Evolutionary conservation across 768 basidiomycete species (phyloP).

Genomic region (Fistulinella prunicolor): DNA sequence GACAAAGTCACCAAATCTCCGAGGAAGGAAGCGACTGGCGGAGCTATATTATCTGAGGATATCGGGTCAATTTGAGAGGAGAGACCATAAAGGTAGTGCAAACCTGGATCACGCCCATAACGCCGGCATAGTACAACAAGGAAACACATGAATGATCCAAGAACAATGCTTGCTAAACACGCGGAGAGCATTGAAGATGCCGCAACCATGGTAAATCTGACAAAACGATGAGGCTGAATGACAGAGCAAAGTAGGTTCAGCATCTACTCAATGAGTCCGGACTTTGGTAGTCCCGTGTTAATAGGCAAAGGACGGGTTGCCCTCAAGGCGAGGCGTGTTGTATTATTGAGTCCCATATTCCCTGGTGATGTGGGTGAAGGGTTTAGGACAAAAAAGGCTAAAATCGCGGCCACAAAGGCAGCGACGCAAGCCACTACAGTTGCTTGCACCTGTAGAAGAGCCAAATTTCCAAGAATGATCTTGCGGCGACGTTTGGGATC

Average conservation of each 20-base stretch:
- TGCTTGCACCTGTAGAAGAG: constrained; percentile 91
- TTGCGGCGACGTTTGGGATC: constrained; percentile 54
- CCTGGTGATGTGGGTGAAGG: constrained; percentile 12
- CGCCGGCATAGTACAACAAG: constrained; percentile 77
- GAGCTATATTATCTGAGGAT: constrained; percentile 84
- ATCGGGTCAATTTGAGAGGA: not conserved
- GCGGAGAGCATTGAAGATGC: constrained; percentile 80
- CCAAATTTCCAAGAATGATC: constrained; percentile 78
- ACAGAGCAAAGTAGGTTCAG: not conserved
- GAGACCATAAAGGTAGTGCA: constrained; percentile 8
- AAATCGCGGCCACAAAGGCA: constrained; percentile 68
- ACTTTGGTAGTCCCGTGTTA: constrained; percentile 32
- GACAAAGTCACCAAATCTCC: constrained; percentile 91
- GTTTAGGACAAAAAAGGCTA: constrained; percentile 61
- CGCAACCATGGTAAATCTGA: constrained; percentile 73
- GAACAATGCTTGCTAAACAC: constrained; percentile 67
- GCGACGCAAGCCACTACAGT: constrained; percentile 86
- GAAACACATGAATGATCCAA: constrained; percentile 91
- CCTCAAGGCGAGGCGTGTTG: constrained; percentile 10
- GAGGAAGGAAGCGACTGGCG: constrained; percentile 88
- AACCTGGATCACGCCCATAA: constrained; percentile 82
- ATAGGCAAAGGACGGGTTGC: constrained; percentile 25
- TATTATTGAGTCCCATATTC: constrained; percentile 9
- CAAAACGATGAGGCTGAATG: constrained; percentile 5
- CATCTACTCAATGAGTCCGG: constrained; percentile 39